These are phyloP conservation scores for Beauveria brongniartii DNA, from an alignment of 2,329 filamentous ascomycete species.

Conservation along the genomic window DNA sequence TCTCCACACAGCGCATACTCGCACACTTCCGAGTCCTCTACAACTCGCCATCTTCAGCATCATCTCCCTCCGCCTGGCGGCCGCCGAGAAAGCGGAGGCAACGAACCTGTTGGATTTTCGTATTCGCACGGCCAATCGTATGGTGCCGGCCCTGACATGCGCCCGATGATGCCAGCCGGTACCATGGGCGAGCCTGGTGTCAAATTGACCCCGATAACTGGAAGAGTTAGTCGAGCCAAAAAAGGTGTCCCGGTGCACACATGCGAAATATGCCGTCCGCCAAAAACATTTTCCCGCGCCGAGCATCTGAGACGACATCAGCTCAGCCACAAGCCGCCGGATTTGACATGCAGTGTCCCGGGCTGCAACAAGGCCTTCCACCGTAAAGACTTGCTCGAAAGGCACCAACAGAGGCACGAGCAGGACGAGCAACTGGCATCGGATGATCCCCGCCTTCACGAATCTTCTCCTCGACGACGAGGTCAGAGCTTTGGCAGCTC, in stretches of 20 bases:
- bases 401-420: conserved; percentile 44
- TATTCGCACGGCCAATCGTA: conserved; percentile 7
- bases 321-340: conserved; percentile 48
- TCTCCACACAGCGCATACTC: conserved; percentile 20
- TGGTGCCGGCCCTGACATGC: conserved; percentile 19
- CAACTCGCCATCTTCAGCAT: conserved; percentile 4
- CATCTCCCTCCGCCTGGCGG: background rate
- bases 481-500: conserved; percentile 13
- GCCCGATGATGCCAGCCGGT: conserved; percentile 31
- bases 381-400: conserved; percentile 50
- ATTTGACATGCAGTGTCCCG: conserved; percentile 40
- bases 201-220: conserved; percentile 49
- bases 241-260: conserved; percentile 51
- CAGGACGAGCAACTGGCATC: conserved; percentile 21
- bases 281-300: conserved; percentile 54
- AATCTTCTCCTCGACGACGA: background rate
- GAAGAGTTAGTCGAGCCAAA: conserved; percentile 49
- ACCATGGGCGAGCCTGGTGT: conserved; percentile 31
- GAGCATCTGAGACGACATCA: conserved; percentile 58
- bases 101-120: conserved; percentile 1
- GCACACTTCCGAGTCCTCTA: conserved; percentile 6
- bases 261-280: conserved; percentile 42
- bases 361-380: conserved; percentile 52
- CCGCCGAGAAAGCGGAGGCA: conserved; percentile 1
- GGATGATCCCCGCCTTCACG: background rate